A percentile compares a stretch with the other conserved stretches of the same genome.
phyloP scores from a whole-genome alignment of 202 grass and related monocot genomes.

The Elaeis oleifera region DNA sequence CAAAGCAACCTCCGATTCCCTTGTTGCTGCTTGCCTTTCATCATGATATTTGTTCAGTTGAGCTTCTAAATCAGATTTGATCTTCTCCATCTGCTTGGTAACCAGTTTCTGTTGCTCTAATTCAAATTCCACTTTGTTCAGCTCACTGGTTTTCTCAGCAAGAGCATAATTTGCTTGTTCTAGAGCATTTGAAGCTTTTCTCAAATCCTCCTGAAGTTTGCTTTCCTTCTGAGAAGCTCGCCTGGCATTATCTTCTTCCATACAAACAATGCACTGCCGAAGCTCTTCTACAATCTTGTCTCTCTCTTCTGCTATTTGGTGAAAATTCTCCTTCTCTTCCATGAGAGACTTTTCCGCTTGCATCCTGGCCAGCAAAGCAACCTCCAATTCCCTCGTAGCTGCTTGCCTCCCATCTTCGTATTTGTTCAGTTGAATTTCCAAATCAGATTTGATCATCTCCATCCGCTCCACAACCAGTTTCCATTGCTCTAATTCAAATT shows the following conservation, averaged over 20 bases:
- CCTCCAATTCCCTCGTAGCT: conserved; percentile 36
- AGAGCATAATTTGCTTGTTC: too few relatives aligned
- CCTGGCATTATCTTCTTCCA: conserved; percentile 54
- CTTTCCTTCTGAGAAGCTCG: conserved; percentile 18
- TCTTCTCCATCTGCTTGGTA: too few relatives aligned
- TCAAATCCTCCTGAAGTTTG: too few relatives aligned
- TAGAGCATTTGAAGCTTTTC: too few relatives aligned
- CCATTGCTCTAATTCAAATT: conserved; percentile 30
- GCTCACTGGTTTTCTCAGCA: too few relatives aligned
- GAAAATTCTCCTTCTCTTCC: conserved; percentile 41
- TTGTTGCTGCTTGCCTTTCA: too few relatives aligned
- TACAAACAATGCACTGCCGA: conserved; percentile 25
- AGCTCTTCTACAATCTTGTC: conserved; percentile 37
- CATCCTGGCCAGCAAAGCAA: conserved; percentile 26
- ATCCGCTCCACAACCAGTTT: conserved; percentile 30
- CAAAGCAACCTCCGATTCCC: too few relatives aligned
- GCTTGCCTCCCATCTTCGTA: conserved; percentile 29
- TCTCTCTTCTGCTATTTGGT: conserved; percentile 39
- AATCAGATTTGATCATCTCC: conserved; percentile 25
- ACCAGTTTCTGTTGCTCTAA: too few relatives aligned
- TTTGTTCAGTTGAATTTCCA: conserved; percentile 28
- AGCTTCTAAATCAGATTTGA: too few relatives aligned
- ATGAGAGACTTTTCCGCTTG: conserved; percentile 24
- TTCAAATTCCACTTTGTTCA: too few relatives aligned
- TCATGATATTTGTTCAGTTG: too few relatives aligned